Percentiles rank a stretch among this genome's conserved stretches.
These are phyloP conservation scores for Termitomyces sp. DNA, from an alignment of 768 basidiomycete genomes.

Conservation along the genomic window DNA sequence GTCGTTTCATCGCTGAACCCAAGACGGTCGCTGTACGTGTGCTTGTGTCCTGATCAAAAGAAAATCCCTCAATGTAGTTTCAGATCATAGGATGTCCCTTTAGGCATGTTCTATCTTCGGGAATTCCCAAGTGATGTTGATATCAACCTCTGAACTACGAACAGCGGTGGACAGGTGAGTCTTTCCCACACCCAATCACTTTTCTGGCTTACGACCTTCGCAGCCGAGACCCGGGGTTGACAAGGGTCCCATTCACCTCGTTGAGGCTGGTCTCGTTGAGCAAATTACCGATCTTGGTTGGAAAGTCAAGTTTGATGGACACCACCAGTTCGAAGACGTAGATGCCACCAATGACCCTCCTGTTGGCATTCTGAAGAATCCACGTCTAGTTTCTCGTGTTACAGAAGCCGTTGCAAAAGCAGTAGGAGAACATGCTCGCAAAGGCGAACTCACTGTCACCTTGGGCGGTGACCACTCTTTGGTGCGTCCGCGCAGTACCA, in stretches of 20 bases:
- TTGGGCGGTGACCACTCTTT: conserved; percentile 96
- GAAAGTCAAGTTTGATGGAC: conserved; percentile 86
- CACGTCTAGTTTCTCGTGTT: conserved; percentile 79
- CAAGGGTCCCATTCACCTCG: conserved; percentile 81
- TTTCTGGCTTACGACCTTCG: conserved; percentile 7
- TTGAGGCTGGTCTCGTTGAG: conserved; percentile 76
- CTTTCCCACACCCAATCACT: not conserved
- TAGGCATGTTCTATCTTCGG: conserved; percentile 50
- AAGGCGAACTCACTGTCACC: conserved; percentile 82
- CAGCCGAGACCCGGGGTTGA: conserved; percentile 81
- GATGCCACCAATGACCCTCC: conserved; percentile 62
- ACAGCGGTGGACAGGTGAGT: conserved; percentile 62
- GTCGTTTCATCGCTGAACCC: conserved; percentile 55
- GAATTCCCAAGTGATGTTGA: conserved; percentile 1
- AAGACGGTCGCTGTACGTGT: conserved; percentile 73
- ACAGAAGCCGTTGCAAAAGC: conserved; percentile 70
- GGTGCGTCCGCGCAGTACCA: conserved; percentile 34
- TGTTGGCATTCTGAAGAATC: conserved; percentile 88
- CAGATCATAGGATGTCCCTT: conserved; percentile 95
- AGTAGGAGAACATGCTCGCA: conserved; percentile 70
- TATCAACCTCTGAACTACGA: conserved; percentile 2
- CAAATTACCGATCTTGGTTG: conserved; percentile 81
- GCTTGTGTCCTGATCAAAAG: not conserved
- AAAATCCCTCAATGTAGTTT: conserved; percentile 9
- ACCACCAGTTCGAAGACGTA: conserved; percentile 83